phyloP scores from a whole-genome alignment of 2,329 filamentous ascomycete genomes.

The Alternaria ventricosa region DNA sequence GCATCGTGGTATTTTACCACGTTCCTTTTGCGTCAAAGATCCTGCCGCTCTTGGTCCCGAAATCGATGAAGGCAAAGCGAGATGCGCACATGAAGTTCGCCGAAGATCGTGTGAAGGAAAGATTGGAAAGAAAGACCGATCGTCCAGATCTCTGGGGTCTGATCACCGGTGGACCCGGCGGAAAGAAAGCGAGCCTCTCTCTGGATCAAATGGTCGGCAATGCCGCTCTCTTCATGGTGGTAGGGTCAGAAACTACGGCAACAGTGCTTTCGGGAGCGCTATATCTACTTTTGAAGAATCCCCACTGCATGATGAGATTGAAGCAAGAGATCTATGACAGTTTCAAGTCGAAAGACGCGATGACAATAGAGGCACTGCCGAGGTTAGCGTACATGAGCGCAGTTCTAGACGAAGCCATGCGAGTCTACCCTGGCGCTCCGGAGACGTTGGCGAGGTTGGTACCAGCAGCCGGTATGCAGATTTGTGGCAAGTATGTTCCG shows the following conservation, averaged over 20 bases:
- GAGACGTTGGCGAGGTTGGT: constrained; percentile 9
- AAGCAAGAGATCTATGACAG: neutral
- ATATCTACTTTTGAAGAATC: neutral
- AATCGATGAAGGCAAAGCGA: constrained; percentile 7
- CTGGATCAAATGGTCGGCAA: constrained; percentile 7
- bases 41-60: constrained; percentile 4
- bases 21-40: constrained; percentile 5
- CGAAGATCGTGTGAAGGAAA: constrained; percentile 3
- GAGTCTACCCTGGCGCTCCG: constrained; percentile 8
- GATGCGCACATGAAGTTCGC: constrained; percentile 8
- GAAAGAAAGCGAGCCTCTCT: constrained; percentile 5
- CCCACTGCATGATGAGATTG: neutral
- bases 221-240: constrained; percentile 6
- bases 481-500: constrained; percentile 4
- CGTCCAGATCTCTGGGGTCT: constrained; percentile 6
- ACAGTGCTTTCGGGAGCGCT: constrained; percentile 1
- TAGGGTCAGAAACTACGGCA: constrained; percentile 8
- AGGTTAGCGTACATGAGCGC: constrained; percentile 6
- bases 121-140: neutral
- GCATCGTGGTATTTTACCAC: constrained; percentile 8
- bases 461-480: neutral
- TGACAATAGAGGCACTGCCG: constrained; percentile 3
- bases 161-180: neutral
- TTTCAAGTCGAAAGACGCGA: constrained; percentile 4
- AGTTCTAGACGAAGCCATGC: constrained; percentile 8